Conservation (phyloP, 2,329 filamentous ascomycete genomes). For the Colletotrichum aenigma region DNA sequence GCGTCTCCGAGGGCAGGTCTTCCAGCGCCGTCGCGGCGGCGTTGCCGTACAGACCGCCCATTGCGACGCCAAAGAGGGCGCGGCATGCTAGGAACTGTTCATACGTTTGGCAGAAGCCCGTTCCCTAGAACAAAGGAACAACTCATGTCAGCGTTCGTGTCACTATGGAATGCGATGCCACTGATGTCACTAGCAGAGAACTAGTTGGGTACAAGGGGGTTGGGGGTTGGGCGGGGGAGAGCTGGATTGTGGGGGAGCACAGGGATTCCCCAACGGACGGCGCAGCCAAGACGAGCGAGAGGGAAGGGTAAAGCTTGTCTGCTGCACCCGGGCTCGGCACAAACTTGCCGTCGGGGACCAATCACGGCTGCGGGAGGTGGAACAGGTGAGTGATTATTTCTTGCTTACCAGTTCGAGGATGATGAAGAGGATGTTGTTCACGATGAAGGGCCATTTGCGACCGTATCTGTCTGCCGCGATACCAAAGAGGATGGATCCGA, state of each 20-base stretch:
- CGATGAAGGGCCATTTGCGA: conserved; percentile 74
- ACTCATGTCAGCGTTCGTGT: neutral
- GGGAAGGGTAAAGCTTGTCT: conserved; percentile 16
- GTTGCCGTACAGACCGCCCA: conserved; percentile 83
- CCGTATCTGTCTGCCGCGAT: conserved; percentile 61
- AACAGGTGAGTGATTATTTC: conserved; percentile 22
- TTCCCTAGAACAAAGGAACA: conserved; percentile 44
- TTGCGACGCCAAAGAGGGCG: conserved; percentile 78
- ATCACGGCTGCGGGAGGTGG: neutral
- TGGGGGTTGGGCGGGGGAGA: neutral
- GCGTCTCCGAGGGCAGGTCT: conserved; percentile 69
- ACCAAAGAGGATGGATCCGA: conserved; percentile 59
- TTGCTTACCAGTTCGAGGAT: conserved; percentile 69
- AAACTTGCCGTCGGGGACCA: neutral
- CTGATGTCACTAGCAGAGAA: neutral
- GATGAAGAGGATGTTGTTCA: conserved; percentile 77
- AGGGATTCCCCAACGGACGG: conserved; percentile 10
- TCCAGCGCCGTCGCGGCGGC: conserved; percentile 81
- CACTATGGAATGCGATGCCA: neutral
- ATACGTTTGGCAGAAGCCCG: conserved; percentile 73
- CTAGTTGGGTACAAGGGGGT: neutral
- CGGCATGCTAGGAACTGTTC: conserved; percentile 75
- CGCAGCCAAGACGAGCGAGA: conserved; percentile 14
- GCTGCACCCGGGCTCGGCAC: neutral
- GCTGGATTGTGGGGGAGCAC: neutral